A percentile compares a stretch with the other conserved stretches of the same genome.
Conservation (phyloP, 2,329 filamentous ascomycete species). For the Pezicula radicicola region DNA sequence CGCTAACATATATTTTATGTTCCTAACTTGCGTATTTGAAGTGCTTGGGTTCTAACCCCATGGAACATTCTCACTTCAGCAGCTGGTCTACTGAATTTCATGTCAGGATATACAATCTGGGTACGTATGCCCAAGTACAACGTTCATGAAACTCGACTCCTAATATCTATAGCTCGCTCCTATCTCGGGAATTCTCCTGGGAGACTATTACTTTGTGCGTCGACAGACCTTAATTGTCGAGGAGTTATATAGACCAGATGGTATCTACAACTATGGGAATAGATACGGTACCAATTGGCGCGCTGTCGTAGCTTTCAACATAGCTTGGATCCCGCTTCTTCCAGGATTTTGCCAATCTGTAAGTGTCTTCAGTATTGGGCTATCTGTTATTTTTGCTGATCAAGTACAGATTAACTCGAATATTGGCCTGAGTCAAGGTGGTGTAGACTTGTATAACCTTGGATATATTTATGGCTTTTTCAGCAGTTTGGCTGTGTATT, state of each 20-base stretch:
- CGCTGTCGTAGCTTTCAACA: constrained; percentile 14
- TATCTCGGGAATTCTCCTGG: constrained; percentile 30
- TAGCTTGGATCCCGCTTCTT: constrained; percentile 24
- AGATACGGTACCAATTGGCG: constrained; percentile 13
- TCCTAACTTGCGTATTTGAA: too few relatives aligned
- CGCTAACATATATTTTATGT: too few relatives aligned
- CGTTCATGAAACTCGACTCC: not conserved
- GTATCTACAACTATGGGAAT: constrained; percentile 12
- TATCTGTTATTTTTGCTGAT: not conserved
- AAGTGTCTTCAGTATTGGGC: not conserved
- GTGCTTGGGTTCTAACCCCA: constrained; percentile 35
- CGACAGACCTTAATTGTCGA: constrained; percentile 31
- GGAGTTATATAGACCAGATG: constrained; percentile 30
- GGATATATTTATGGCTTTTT: not conserved
- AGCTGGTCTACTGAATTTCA: constrained; percentile 9
- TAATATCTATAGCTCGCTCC: constrained; percentile 14
- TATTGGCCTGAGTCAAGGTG: not conserved
- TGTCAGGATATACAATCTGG: constrained; percentile 19
- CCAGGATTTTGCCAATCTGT: constrained; percentile 14
- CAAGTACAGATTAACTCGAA: not conserved
- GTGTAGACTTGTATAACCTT: not conserved
- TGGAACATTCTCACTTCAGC: constrained; percentile 38
- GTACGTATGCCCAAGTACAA: constrained; percentile 7
- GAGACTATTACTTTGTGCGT: constrained; percentile 35
- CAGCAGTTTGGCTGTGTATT: not conserved